Conservation (phyloP, 2,329 filamentous ascomycete species). For the Hymenoscyphus repandus region DNA sequence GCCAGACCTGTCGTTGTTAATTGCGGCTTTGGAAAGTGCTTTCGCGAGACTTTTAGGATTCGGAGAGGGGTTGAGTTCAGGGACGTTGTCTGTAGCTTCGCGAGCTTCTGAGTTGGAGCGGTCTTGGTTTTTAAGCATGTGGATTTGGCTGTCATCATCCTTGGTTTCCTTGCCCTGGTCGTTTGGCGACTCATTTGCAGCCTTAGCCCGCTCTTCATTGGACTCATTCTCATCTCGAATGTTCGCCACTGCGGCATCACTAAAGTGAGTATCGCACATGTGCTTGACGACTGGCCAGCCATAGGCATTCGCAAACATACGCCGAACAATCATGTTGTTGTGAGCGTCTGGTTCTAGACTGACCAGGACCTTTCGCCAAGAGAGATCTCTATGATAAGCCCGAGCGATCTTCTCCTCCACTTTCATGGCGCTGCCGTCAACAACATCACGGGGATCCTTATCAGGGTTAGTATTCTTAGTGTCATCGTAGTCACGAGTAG, state of each 20-base stretch:
- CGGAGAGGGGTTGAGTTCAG: slow-evolving; percentile 22
- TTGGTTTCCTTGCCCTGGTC: slow-evolving; percentile 63
- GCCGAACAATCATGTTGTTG: slow-evolving; percentile 95
- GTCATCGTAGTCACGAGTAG: slow-evolving; percentile 48
- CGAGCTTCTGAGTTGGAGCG: slow-evolving; percentile 42
- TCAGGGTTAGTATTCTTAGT: slow-evolving; percentile 42
- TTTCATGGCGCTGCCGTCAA: slow-evolving; percentile 67
- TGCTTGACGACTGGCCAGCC: slow-evolving; percentile 97
- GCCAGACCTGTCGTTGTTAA: not conserved
- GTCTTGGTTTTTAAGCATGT: slow-evolving; percentile 32
- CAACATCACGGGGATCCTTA: slow-evolving; percentile 40
- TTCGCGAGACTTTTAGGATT: slow-evolving; percentile 17
- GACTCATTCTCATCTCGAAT: slow-evolving; percentile 63
- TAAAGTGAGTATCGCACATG: slow-evolving; percentile 90
- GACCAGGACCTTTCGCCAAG: slow-evolving; percentile 96
- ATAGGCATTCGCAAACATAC: slow-evolving; percentile 95
- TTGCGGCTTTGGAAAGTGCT: slow-evolving; percentile 5
- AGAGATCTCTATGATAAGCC: slow-evolving; percentile 85
- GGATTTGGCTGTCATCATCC: slow-evolving; percentile 6
- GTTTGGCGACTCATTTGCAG: slow-evolving; percentile 49
- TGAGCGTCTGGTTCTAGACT: slow-evolving; percentile 94
- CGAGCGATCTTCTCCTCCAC: slow-evolving; percentile 98
- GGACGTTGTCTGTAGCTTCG: slow-evolving; percentile 37
- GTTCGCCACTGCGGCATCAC: slow-evolving; percentile 61
- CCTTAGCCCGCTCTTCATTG: slow-evolving; percentile 64